Percentiles rank a stretch among this genome's conserved stretches.
phyloP scores from a whole-genome alignment of 495 filamentous ascomycete species.

The Penicillium subrubescens region DNA sequence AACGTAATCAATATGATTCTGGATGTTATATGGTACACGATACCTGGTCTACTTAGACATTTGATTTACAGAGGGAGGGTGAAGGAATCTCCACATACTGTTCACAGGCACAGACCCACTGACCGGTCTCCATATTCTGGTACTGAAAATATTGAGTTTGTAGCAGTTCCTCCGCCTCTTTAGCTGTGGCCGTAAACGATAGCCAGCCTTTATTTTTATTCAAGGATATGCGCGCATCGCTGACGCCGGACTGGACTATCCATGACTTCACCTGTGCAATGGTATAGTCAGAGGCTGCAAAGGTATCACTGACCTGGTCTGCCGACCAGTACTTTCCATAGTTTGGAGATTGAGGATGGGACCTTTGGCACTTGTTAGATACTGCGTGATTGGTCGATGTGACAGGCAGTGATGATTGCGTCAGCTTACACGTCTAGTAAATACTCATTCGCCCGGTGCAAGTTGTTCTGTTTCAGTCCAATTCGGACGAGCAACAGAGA shows the following conservation, averaged over 20 bases:
- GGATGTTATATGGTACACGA: background rate
- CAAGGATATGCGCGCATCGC: background rate
- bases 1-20: background rate
- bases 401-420: background rate
- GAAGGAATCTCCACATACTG: background rate
- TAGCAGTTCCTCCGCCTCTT: background rate
- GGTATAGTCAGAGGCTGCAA: background rate
- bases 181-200: background rate
- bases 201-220: background rate
- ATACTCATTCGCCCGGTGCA: constrained; percentile 1
- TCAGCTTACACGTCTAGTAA: constrained; percentile 2
- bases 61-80: background rate
- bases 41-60: background rate
- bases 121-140: background rate
- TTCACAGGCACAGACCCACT: background rate
- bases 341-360: constrained; percentile 3
- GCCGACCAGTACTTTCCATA: background rate
- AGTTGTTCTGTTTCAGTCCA: constrained; percentile 1
- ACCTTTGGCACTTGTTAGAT: background rate
- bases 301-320: background rate
- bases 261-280: background rate
- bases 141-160: constrained; percentile 1
- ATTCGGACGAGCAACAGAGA: background rate
- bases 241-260: background rate
- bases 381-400: background rate